These are phyloP conservation scores for Massospora cicadina DNA, from an alignment of 371 early-diverging fungal genomes.

Conservation along the genomic window DNA sequence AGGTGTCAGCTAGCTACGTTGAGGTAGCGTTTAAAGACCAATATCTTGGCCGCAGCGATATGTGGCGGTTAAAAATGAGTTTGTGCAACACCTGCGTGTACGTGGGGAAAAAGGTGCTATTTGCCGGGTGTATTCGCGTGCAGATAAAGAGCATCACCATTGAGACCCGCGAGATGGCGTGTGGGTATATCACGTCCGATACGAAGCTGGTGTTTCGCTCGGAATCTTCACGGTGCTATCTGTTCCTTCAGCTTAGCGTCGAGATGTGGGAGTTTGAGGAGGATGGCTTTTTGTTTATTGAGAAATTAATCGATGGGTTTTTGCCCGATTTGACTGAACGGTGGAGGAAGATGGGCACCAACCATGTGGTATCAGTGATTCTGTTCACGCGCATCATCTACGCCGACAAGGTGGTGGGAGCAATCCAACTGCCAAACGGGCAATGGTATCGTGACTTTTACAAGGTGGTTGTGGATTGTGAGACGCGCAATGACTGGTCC, in stretches of 20 bases:
- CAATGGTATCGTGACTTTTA: constrained; percentile 79
- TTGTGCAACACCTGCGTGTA: constrained; percentile 56
- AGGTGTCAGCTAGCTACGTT: constrained; percentile 54
- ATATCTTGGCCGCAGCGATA: constrained; percentile 80
- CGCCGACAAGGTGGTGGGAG: constrained; percentile 26
- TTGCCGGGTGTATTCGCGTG: constrained; percentile 56
- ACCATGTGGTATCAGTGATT: constrained; percentile 90
- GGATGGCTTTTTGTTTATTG: constrained; percentile 83
- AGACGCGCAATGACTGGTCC: constrained; percentile 72
- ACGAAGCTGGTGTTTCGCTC: constrained; percentile 86
- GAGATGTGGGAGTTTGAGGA: constrained; percentile 97
- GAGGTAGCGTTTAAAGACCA: constrained; percentile 82
- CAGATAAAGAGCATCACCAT: constrained; percentile 66
- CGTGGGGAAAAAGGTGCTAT: constrained; percentile 52
- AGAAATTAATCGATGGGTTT: constrained; percentile 77
- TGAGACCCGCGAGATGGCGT: constrained; percentile 31
- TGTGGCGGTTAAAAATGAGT: constrained; percentile 74
- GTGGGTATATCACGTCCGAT: constrained; percentile 56
- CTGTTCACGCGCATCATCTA: constrained; percentile 80
- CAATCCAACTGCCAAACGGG: constrained; percentile 24
- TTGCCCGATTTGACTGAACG: constrained; percentile 70
- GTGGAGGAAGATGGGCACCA: constrained; percentile 72
- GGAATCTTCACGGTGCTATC: constrained; percentile 79
- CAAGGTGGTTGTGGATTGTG: constrained; percentile 87
- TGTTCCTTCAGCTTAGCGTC: constrained; percentile 86